Evolutionary conservation across 1,139 yeast species (phyloP), one percentile per base, ranked within the genome.

Genomic region (Zygoascus sp.): DNA sequence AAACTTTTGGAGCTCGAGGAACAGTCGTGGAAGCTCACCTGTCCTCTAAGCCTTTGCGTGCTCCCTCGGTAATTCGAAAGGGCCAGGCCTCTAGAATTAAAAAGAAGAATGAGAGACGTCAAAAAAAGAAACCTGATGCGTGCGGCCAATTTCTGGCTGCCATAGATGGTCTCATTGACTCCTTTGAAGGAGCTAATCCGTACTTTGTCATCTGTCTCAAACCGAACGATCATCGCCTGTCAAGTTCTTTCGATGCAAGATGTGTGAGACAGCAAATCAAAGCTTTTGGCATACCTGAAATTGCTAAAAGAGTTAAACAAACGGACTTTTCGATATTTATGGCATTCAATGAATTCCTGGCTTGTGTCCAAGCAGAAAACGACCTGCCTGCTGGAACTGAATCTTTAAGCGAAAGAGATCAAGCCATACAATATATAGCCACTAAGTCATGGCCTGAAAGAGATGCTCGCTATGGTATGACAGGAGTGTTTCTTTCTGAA

Each of bases 231-330:
- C 64, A 68, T 40, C 57, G 67, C 11, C 55, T 67, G 10, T 56
- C 67, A 1, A 61, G 64, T 7, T 65, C 68, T 13, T 60, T 70
- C 46, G 74, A 69, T 46, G 72, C 72, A 3, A 58, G 73, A 16
- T 68, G 73, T 49, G 71, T 69, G 10, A 59, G 72, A 17, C 72
- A 69, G 52, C 74, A 69, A 50, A 62, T 69, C 22, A 62, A 65
- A 41, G 72, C 73, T 1, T 60, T 68, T 43, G 72, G 73, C 8
- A 55, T 70, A 16, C 69, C 73, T 4, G 74, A 69, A 48, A 58
- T 70, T 36, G 70, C 73, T 2, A 58, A 60, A 30, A 61, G 70
- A 1, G 68, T 69, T 15, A 66, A 66, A 48, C 54, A 54, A 22
- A 65, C 67, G 10, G 73, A 70, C 47, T 65, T 63, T 42, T 60